These are phyloP conservation scores for Paraurostyla sp. DNA, from an alignment of 73 alveolate genomes.

Conservation along the genomic window DNA sequence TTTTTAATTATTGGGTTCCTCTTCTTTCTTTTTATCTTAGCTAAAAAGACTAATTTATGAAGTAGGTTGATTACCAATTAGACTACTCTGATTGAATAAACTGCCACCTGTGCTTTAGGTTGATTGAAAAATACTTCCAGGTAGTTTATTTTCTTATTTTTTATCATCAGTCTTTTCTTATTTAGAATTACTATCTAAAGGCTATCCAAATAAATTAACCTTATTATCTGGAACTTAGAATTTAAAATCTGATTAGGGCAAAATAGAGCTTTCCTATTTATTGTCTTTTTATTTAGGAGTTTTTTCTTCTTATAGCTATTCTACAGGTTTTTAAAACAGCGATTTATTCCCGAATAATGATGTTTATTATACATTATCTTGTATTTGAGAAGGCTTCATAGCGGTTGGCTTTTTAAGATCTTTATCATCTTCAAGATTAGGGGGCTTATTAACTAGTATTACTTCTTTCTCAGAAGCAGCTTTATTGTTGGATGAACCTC, in stretches of 20 bases:
- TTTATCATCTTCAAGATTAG: background rate
- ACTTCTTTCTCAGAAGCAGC: background rate
- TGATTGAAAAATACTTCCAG: background rate
- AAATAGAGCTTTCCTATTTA: too few species aligned
- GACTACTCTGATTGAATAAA: background rate
- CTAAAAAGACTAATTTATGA: background rate
- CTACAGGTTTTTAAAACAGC: too few species aligned
- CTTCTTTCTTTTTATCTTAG: background rate
- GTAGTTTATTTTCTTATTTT: background rate
- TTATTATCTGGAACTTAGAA: too few species aligned
- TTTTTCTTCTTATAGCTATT: too few species aligned
- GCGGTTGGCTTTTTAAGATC: slow-evolving; percentile 11
- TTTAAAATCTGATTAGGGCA: too few species aligned
- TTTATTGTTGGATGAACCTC: background rate
- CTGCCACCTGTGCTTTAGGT: background rate
- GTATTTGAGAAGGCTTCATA: background rate
- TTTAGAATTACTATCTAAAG: too few species aligned
- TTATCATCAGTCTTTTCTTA: background rate
- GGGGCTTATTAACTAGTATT: slow-evolving; percentile 18
- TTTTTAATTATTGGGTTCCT: too few species aligned
- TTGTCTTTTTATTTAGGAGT: too few species aligned
- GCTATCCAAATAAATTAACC: too few species aligned
- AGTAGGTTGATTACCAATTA: too few species aligned
- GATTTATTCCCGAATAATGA: background rate
- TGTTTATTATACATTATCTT: too few species aligned